These are phyloP conservation scores for Heliosperma pusillum DNA, from an alignment of 148 eudicot genomes.

Conservation along the genomic window DNA sequence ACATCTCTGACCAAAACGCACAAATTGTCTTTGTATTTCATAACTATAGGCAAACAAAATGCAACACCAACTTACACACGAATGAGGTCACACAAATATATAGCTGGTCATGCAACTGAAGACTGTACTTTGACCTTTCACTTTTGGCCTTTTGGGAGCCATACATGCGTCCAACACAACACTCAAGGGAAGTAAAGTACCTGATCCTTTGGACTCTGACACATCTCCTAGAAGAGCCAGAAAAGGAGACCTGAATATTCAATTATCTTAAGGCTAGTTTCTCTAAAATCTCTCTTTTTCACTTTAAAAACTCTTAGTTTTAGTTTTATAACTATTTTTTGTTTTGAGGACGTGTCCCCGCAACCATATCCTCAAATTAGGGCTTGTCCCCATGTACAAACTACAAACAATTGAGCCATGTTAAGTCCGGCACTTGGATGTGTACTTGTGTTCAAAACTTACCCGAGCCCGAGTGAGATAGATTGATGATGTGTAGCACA, in stretches of 20 bases:
- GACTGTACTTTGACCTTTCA: not conserved
- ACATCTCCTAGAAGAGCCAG: not conserved
- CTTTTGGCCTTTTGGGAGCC: not conserved
- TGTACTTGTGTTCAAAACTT: not conserved
- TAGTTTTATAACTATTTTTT: too few species aligned
- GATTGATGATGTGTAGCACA: slow-evolving; percentile 6
- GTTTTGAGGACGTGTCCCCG: not conserved
- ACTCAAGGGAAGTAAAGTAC: not conserved
- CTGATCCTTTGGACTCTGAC: not conserved
- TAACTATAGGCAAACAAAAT: too few species aligned
- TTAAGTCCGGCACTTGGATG: not conserved
- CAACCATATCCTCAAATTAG: not conserved
- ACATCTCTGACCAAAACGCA: not conserved
- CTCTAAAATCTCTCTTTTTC: not conserved
- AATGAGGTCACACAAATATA: not conserved
- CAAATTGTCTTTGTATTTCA: not conserved
- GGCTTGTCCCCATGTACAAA: not conserved
- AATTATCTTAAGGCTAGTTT: not conserved
- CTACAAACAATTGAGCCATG: not conserved
- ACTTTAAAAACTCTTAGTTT: too few species aligned
- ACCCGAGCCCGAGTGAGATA: not conserved
- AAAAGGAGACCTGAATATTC: not conserved
- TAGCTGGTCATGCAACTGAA: not conserved
- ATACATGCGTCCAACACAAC: not conserved
- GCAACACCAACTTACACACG: not conserved